phyloP scores from a whole-genome alignment of 148 eudicot species.

The Polygonum maritimum region DNA sequence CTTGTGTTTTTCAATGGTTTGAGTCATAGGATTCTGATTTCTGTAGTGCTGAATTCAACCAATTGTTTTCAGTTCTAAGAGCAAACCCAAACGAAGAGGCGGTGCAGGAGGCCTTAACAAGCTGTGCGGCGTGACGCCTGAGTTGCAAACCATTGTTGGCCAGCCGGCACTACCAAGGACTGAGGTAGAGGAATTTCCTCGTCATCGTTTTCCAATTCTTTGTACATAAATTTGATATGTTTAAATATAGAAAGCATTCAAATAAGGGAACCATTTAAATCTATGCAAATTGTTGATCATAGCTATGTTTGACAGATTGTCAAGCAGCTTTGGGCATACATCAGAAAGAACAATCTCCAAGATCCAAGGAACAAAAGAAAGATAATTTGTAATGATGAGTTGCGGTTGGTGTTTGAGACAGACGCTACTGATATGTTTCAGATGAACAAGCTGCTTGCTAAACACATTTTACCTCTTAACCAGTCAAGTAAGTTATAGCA shows the following conservation, averaged over 20 bases:
- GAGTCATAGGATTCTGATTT: too few relatives aligned
- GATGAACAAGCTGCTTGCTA: slow-evolving; percentile 44
- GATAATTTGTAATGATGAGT: slow-evolving; percentile 38
- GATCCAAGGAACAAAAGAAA: slow-evolving; percentile 89
- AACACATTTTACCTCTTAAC: slow-evolving; percentile 30
- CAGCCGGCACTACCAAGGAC: slow-evolving; percentile 76
- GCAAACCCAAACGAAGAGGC: slow-evolving; percentile 63
- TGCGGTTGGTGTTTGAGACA: slow-evolving; percentile 32
- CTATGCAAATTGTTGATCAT: neutral
- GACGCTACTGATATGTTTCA: slow-evolving; percentile 46
- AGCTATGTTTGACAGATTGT: slow-evolving; percentile 43
- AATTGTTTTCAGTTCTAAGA: slow-evolving; percentile 39
- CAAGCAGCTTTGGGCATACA: slow-evolving; percentile 92
- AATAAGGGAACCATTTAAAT: neutral
- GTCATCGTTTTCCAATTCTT: neutral
- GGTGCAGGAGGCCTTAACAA: slow-evolving; percentile 89
- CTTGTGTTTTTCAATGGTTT: neutral
- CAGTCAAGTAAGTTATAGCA: slow-evolving; percentile 18
- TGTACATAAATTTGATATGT: neutral
- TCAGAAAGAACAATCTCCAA: slow-evolving; percentile 89
- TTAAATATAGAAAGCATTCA: neutral
- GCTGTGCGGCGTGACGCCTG: slow-evolving; percentile 77
- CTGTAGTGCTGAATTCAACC: neutral
- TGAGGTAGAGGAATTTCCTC: slow-evolving; percentile 32
- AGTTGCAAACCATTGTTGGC: slow-evolving; percentile 74